Conservation (phyloP, 257 asterid genomes). For the Perilla frutescens region DNA sequence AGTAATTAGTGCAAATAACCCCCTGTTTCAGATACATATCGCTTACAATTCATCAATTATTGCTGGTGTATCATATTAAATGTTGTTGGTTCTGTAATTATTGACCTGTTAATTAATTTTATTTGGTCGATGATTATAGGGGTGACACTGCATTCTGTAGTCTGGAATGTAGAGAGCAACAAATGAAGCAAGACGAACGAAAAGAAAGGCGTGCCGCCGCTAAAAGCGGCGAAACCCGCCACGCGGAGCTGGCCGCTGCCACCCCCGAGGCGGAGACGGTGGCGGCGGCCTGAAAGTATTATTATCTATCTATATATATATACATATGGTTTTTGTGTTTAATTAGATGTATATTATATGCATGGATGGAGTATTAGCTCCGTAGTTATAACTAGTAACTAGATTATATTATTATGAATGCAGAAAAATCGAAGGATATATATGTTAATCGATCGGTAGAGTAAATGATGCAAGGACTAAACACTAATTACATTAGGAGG, state of each 20-base stretch:
- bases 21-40: neutral
- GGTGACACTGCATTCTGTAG: constrained; percentile 55
- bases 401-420: neutral
- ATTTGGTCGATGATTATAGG: constrained; percentile 31
- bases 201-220: constrained; percentile 38
- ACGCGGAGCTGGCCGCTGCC: constrained; percentile 25
- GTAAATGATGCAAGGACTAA: neutral
- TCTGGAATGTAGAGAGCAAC: constrained; percentile 50
- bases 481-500: neutral
- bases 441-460: neutral
- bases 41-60: neutral
- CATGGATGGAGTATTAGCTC: constrained; percentile 5
- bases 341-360: constrained; percentile 15
- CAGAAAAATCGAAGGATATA: too few relatives aligned
- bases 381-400: neutral
- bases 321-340: neutral
- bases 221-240: constrained; percentile 33
- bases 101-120: neutral
- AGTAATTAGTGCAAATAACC: neutral
- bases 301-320: neutral
- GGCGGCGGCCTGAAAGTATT: constrained; percentile 34
- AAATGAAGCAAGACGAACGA: constrained; percentile 45
- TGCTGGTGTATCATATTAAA: neutral
- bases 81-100: neutral
- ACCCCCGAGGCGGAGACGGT: constrained; percentile 23